Evolutionary conservation across 805 yeast genomes (phyloP).

Genomic region (Naumovozyma baii): DNA sequence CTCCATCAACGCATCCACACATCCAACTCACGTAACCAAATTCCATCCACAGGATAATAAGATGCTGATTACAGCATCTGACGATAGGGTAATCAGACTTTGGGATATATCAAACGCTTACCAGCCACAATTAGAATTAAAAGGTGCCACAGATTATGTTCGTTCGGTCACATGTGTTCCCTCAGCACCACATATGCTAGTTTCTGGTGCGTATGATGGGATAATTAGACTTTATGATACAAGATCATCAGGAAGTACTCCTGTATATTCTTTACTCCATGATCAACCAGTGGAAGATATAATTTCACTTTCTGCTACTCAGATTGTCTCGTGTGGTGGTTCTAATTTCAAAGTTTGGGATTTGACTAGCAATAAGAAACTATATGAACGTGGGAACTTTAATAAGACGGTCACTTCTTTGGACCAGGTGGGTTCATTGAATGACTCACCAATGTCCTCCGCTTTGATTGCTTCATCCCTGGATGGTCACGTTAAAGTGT

Average conservation of each 20-base stretch:
- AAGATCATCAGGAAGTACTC: conserved; percentile 38
- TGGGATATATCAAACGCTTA: conserved; percentile 78
- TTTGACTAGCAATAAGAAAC: conserved; percentile 56
- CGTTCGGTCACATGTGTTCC: conserved; percentile 75
- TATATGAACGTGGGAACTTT: conserved; percentile 72
- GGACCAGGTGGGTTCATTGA: conserved; percentile 24
- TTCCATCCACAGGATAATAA: conserved; percentile 69
- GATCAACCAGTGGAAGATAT: conserved; percentile 79
- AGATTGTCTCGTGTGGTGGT: conserved; percentile 69
- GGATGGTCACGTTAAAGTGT: conserved; percentile 95
- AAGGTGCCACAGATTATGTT: conserved; percentile 78
- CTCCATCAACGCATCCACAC: conserved; percentile 70
- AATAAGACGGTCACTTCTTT: conserved; percentile 88
- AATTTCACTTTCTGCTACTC: conserved; percentile 63
- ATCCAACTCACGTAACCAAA: conserved; percentile 88
- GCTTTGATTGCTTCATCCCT: conserved; percentile 84
- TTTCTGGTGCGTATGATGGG: conserved; percentile 93
- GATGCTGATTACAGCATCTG: conserved; percentile 70
- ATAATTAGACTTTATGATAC: conserved; percentile 75
- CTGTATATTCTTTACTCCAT: conserved; percentile 61
- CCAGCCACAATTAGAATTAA: conserved; percentile 62
- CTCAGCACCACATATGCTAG: conserved; percentile 63
- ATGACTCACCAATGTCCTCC: conserved; percentile 25
- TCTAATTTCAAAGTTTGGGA: conserved; percentile 87
- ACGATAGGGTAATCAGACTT: conserved; percentile 76